These are phyloP conservation scores for Alloteropsis angusta DNA, from an alignment of 202 grass and related monocot genomes.

Conservation along the genomic window DNA sequence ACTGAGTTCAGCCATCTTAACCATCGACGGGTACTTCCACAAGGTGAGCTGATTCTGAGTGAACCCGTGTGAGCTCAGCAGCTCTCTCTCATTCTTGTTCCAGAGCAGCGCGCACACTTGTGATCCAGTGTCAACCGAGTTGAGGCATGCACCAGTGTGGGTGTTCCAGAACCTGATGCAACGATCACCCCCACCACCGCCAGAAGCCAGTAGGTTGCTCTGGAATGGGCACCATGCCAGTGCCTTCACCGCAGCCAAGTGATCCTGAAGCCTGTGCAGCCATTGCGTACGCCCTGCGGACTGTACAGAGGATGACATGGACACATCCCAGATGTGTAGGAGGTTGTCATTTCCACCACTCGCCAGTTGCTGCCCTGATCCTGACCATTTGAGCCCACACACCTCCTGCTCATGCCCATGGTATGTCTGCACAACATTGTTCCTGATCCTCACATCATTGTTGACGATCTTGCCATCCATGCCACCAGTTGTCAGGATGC, in stretches of 20 bases:
- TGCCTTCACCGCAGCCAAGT: slow-evolving; percentile 70
- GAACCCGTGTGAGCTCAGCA: slow-evolving; percentile 78
- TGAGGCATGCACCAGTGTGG: slow-evolving; percentile 67
- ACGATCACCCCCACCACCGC: slow-evolving; percentile 49
- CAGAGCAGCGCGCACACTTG: slow-evolving; percentile 77
- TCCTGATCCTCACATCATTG: slow-evolving; percentile 71
- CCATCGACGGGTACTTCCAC: slow-evolving; percentile 93
- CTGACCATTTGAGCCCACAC: slow-evolving; percentile 78
- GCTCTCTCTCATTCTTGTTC: slow-evolving; percentile 85
- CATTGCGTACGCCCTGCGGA: slow-evolving; percentile 43
- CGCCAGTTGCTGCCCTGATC: slow-evolving; percentile 63
- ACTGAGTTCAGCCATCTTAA: slow-evolving; percentile 78
- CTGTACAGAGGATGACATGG: slow-evolving; percentile 53
- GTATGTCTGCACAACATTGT: slow-evolving; percentile 53
- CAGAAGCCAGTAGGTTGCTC: slow-evolving; percentile 69
- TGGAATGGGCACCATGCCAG: slow-evolving; percentile 94
- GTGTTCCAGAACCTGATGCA: slow-evolving; percentile 99
- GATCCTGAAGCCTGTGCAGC: slow-evolving; percentile 58
- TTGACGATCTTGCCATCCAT: slow-evolving; percentile 72
- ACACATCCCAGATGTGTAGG: slow-evolving; percentile 76
- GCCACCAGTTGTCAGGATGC: slow-evolving; percentile 55
- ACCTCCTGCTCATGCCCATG: slow-evolving; percentile 70
- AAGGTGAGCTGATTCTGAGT: slow-evolving; percentile 62
- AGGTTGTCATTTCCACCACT: slow-evolving; percentile 88
- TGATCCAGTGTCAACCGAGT: slow-evolving; percentile 70